Evolutionary conservation across 805 yeast species (phyloP), one percentile per base, ranked within the genome.

Genomic region (Candida sithepensis): DNA sequence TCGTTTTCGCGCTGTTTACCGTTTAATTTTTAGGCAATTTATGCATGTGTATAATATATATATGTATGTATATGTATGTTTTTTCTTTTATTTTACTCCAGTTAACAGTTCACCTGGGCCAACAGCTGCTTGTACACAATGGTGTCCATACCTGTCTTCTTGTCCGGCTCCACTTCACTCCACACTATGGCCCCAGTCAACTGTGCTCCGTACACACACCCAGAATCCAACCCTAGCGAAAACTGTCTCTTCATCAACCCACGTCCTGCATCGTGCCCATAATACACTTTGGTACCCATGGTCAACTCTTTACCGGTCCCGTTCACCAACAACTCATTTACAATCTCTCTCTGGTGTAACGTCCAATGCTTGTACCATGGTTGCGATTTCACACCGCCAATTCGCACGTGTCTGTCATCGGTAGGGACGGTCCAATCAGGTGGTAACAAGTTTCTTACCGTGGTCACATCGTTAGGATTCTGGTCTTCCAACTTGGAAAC

Each of bases 221-320:
- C 88, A 10, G 87, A 71, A 60, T 92, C 98, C 36, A 91, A 68
- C 0, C 97, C 98, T 57, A 78, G 80, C 3, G 96, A 73, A 64
- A 73, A 88, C 51, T 77, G 75, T 53, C 77, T 76, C 43, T 83
- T 53, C 46, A 77, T 80, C 43, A 90, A 74, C 1, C 97, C 96
- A 46, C 83, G 70, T 46, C 80, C 72, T 3, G 97, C 95, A 61
- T 88, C 95, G 61, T 91, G 98, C 1, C 97, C 98, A 61, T 91
- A 91, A 57, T 79, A 81, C 3, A 88, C 89, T 20, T 75, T 66
- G 3, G 56, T 52, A 2, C 67, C 69, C 24, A 60, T 26, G 0
- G 62, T 55, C 1, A 59, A 43, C 4, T 44, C 48, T 7, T 52
- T 26, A 4, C 39, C 50, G 3, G 46, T 46, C 2, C 44, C 19